These are phyloP conservation scores for Tausonia pullulans DNA, from an alignment of 1,284 basidiomycete species.

Conservation along the genomic window DNA sequence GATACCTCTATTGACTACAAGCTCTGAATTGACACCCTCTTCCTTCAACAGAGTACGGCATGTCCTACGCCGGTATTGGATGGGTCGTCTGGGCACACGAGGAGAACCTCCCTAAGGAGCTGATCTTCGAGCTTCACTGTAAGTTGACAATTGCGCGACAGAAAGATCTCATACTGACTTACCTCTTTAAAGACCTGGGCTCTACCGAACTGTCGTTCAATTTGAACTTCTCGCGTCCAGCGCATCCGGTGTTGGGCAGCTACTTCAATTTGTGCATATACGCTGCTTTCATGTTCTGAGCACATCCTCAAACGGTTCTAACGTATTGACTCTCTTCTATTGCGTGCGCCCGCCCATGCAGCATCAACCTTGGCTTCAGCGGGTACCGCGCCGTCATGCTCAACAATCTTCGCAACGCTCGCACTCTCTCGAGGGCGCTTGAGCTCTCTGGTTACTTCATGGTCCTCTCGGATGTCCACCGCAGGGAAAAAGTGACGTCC, in stretches of 20 bases:
- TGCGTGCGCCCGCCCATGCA: not conserved
- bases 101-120: constrained; percentile 65
- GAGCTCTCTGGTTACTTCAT: constrained; percentile 67
- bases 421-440: constrained; percentile 72
- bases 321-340: constrained; percentile 16
- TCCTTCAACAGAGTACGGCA: constrained; percentile 81
- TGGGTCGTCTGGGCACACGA: constrained; percentile 77
- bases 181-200: constrained; percentile 21
- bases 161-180: constrained; percentile 20
- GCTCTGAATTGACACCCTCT: constrained; percentile 33
- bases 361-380: constrained; percentile 65
- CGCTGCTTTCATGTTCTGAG: too few species aligned
- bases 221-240: constrained; percentile 87
- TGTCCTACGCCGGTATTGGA: constrained; percentile 76
- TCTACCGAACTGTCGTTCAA: constrained; percentile 63
- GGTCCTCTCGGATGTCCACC: constrained; percentile 39
- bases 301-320: too few species aligned
- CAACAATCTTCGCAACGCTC: constrained; percentile 69
- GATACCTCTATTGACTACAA: constrained; percentile 10
- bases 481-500: constrained; percentile 6
- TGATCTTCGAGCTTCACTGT: constrained; percentile 89
- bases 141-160: constrained; percentile 29
- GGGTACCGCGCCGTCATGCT: constrained; percentile 63
- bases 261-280: not conserved
- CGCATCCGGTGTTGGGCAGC: constrained; percentile 35